Conservation (phyloP, 2,329 filamentous ascomycete species). For the Fusarium sp. region DNA sequence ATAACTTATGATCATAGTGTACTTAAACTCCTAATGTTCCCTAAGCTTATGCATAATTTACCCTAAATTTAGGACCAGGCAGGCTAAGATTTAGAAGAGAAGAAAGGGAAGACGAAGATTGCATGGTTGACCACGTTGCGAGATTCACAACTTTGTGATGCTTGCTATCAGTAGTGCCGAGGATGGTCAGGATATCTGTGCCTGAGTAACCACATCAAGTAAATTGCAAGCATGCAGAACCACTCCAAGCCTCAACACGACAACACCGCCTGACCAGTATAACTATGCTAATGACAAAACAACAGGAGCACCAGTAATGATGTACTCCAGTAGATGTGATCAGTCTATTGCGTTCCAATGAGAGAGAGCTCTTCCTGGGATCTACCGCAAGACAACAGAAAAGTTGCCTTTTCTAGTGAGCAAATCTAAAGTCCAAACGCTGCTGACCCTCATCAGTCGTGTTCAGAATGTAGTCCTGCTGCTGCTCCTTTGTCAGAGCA, state of each 20-base stretch:
- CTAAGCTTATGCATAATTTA: neutral
- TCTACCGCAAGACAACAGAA: neutral
- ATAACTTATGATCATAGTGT: neutral
- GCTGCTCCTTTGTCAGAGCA: conserved; percentile 55
- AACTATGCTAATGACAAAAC: neutral
- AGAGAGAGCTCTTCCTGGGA: neutral
- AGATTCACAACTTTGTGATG: neutral
- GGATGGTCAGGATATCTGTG: rapidly evolving
- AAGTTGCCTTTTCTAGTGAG: conserved; percentile 46
- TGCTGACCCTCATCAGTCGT: conserved; percentile 63
- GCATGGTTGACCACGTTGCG: neutral
- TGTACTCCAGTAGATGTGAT: neutral
- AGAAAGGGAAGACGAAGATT: neutral
- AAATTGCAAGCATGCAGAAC: neutral
- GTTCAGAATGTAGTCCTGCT: conserved; percentile 57
- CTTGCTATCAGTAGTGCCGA: neutral
- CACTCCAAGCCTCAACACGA: neutral
- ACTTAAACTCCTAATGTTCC: neutral
- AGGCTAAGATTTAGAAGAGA: neutral
- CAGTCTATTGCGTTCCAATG: neutral
- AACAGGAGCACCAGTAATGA: neutral
- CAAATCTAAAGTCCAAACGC: conserved; percentile 64
- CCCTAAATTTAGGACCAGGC: neutral
- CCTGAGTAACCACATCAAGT: neutral
- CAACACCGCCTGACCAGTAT: neutral